phyloP scores from a whole-genome alignment of 768 basidiomycete species.

The Lentinula boryana region DNA sequence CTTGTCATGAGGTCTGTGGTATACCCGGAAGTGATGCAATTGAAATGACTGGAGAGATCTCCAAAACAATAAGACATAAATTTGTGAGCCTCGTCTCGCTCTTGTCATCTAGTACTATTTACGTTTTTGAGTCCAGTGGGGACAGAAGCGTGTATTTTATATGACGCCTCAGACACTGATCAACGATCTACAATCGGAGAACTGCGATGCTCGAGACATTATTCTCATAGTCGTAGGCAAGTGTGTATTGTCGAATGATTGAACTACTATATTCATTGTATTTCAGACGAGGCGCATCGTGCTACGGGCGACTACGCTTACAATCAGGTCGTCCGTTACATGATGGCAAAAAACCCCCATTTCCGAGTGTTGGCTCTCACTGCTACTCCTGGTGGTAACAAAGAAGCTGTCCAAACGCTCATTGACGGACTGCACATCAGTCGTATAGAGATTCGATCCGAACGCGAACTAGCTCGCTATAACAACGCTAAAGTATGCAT shows the following conservation, averaged over 20 bases:
- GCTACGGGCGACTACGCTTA: slow-evolving; percentile 94
- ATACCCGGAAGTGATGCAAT: slow-evolving; percentile 83
- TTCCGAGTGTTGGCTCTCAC: slow-evolving; percentile 92
- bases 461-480: slow-evolving; percentile 84
- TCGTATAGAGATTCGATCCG: slow-evolving; percentile 90
- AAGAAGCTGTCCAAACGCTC: slow-evolving; percentile 83
- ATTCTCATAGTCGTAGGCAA: slow-evolving; percentile 84
- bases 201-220: slow-evolving; percentile 74
- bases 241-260: slow-evolving; percentile 11
- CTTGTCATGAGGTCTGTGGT: slow-evolving; percentile 90
- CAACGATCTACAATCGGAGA: slow-evolving; percentile 73
- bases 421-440: slow-evolving; percentile 95
- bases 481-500: slow-evolving; percentile 74
- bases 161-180: slow-evolving; percentile 95
- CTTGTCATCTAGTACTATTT: slow-evolving; percentile 7
- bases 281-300: slow-evolving; percentile 87
- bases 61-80: slow-evolving; percentile 44
- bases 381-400: slow-evolving; percentile 86
- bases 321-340: slow-evolving; percentile 76
- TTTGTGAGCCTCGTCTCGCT: slow-evolving; percentile 40
- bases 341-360: slow-evolving; percentile 93
- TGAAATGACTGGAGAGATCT: slow-evolving; percentile 79
- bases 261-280: neutral
- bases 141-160: slow-evolving; percentile 81
- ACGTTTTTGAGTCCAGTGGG: slow-evolving; percentile 49